Base-by-base conservation (phyloP, 805 yeast genomes). In the Maudiozyma bulderi region DNA sequence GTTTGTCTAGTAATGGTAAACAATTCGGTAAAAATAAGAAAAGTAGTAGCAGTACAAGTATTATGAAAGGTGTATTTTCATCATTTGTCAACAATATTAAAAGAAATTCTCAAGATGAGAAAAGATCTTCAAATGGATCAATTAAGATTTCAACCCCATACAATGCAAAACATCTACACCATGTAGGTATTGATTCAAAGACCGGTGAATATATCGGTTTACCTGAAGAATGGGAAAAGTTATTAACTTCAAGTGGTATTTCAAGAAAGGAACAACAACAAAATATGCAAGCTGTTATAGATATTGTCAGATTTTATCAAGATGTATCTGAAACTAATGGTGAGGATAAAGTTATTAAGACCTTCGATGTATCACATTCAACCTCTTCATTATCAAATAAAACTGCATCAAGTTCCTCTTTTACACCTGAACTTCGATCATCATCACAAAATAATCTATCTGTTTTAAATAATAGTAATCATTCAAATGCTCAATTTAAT, bases 201-300 rank as follows among this genome's bases (percentile, higher is more conserved):
- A 78, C 88, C 20, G 96, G 96, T 10, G 84, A 86, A 42, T 91
- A 84, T 64, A 87, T 93, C 0, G 98, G 97, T 2, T 71, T 93
- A 41, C 99, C 99, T 0, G 82, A 79, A 31, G 95, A 88, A 59
- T 93, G 99, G 99, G 88, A 88, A 53, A 77, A 79, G 53, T 72
- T 90, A 35, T 73, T 93, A 47, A 76, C 83, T 10, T 86, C 93
- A 1, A 84, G 89, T 58, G 96, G 96, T 47, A 89, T 93, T 51
- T 80, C 96, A 6, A 81, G 78, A 54, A 84, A 79, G 54, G 99
- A 93, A 59, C 95, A 88, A 68, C 82, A 83, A 61, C 86, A 84
- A 52, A 87, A 93, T 66, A 96, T 97, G 1, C 90, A 87, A 65
- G 96, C 96, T 1, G 95, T 93, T 5, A 84, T 84, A 75, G 95